phyloP scores from a whole-genome alignment of 495 filamentous ascomycete genomes.

The Penicillium simplicissimum region DNA sequence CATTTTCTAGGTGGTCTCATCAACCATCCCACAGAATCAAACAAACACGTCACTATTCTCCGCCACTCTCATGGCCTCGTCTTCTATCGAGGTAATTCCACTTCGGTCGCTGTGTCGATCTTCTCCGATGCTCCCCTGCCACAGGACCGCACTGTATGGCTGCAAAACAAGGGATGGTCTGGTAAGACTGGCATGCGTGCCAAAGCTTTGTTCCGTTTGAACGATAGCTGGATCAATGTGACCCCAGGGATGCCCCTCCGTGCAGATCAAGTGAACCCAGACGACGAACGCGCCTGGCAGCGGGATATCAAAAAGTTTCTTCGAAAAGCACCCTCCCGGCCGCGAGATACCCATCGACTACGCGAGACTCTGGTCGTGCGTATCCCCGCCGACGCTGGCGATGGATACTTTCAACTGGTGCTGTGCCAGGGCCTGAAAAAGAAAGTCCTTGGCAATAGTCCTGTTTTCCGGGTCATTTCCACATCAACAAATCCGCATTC shows the following conservation, averaged over 20 bases:
- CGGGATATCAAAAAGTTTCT: constrained; percentile 61
- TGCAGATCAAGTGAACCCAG: constrained; percentile 44
- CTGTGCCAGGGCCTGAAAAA: constrained; percentile 53
- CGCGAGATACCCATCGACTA: constrained; percentile 48
- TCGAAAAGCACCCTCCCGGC: constrained; percentile 47
- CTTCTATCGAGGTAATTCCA: constrained; percentile 63
- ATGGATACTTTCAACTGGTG: constrained; percentile 68
- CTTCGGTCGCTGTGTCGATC: constrained; percentile 60
- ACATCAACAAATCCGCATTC: constrained; percentile 58
- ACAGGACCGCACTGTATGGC: constrained; percentile 58
- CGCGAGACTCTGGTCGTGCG: constrained; percentile 63
- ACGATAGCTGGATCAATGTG: constrained; percentile 62
- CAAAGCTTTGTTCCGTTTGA: constrained; percentile 57
- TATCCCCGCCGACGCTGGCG: constrained; percentile 60
- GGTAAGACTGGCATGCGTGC: constrained; percentile 68
- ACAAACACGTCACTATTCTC: constrained; percentile 65
- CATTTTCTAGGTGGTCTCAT: constrained; percentile 66
- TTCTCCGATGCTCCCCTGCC: constrained; percentile 61
- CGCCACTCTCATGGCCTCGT: constrained; percentile 64
- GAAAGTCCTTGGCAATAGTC: constrained; percentile 62
- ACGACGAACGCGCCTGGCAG: constrained; percentile 65
- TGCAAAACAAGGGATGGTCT: constrained; percentile 66
- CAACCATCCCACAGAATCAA: constrained; percentile 61
- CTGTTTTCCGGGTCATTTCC: constrained; percentile 64
- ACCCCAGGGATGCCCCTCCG: constrained; percentile 54